Evolutionary conservation across 2,329 filamentous ascomycete genomes (phyloP).

Genomic region (Aspergillus sp.): DNA sequence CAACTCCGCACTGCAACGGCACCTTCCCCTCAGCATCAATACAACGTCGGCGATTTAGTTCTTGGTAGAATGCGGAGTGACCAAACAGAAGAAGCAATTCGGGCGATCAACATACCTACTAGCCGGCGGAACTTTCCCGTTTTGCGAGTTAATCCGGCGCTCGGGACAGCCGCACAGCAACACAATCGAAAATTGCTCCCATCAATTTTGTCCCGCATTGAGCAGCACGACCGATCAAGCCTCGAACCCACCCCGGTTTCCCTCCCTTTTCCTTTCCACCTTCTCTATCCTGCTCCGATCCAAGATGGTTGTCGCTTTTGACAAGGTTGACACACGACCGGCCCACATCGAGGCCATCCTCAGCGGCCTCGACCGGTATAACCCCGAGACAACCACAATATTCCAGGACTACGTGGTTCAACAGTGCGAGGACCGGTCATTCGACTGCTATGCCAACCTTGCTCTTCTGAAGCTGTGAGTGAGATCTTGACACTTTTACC

Average conservation of each 20-base stretch:
- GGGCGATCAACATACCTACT: background rate
- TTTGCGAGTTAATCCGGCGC: constrained; percentile 2
- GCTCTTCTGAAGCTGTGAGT: constrained; percentile 92
- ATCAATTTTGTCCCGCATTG: constrained; percentile 19
- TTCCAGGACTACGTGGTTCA: constrained; percentile 93
- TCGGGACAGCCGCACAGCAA: constrained; percentile 22
- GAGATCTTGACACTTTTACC: background rate
- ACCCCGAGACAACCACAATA: constrained; percentile 88
- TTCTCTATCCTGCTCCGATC: background rate
- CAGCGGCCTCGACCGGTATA: constrained; percentile 96
- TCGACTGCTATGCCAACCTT: constrained; percentile 95
- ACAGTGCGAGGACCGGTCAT: constrained; percentile 93
- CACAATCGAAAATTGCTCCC: constrained; percentile 26
- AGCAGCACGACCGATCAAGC: background rate
- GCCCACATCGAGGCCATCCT: constrained; percentile 91
- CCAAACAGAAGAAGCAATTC: background rate
- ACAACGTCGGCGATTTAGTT: background rate
- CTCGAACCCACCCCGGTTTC: constrained; percentile 2
- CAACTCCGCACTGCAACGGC: background rate
- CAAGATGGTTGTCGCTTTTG: constrained; percentile 56
- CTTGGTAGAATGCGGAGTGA: constrained; percentile 3
- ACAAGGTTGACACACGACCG: constrained; percentile 88
- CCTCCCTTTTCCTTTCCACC: background rate
- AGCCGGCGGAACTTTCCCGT: constrained; percentile 19
- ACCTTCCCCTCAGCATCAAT: constrained; percentile 5